phyloP scores from a whole-genome alignment of 805 yeast genomes.

The Scheffersomyces ergatensis region DNA sequence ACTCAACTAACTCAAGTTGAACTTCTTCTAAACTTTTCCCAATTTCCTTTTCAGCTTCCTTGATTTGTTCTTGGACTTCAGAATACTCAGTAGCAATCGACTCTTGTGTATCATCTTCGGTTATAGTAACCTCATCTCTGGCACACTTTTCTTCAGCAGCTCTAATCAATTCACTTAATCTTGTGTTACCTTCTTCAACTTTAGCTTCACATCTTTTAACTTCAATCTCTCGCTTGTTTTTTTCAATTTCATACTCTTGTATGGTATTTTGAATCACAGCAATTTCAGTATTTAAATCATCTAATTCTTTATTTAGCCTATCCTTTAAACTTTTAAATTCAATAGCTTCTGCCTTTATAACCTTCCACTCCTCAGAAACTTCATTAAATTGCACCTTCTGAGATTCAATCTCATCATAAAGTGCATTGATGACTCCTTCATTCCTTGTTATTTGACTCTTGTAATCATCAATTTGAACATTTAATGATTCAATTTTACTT shows the following conservation, averaged over 20 bases:
- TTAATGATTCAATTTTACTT: conserved; percentile 35
- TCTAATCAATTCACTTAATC: conserved; percentile 12
- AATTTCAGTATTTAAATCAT: conserved; percentile 11
- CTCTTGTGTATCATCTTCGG: conserved; percentile 42
- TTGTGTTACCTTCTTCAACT: conserved; percentile 11
- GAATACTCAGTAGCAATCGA: conserved; percentile 49
- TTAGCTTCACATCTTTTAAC: conserved; percentile 4
- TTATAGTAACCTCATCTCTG: conserved; percentile 42
- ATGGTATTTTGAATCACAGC: background rate
- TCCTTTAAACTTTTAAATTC: conserved; percentile 11
- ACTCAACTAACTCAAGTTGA: conserved; percentile 42
- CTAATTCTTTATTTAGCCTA: conserved; percentile 30
- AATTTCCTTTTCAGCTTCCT: conserved; percentile 49
- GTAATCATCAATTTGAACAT: conserved; percentile 28
- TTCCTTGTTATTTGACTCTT: conserved; percentile 23
- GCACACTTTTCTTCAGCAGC: conserved; percentile 44
- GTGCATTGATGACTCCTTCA: conserved; percentile 26
- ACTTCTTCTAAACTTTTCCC: conserved; percentile 60
- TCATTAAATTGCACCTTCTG: conserved; percentile 6
- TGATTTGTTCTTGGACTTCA: conserved; percentile 44
- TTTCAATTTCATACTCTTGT: background rate
- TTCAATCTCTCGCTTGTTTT: background rate
- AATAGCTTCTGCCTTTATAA: conserved; percentile 15
- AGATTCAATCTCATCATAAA: conserved; percentile 17
- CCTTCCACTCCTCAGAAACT: conserved; percentile 4